These are phyloP conservation scores for Astrothelium subdiscretum DNA, from an alignment of 495 filamentous ascomycete genomes.

Conservation along the genomic window DNA sequence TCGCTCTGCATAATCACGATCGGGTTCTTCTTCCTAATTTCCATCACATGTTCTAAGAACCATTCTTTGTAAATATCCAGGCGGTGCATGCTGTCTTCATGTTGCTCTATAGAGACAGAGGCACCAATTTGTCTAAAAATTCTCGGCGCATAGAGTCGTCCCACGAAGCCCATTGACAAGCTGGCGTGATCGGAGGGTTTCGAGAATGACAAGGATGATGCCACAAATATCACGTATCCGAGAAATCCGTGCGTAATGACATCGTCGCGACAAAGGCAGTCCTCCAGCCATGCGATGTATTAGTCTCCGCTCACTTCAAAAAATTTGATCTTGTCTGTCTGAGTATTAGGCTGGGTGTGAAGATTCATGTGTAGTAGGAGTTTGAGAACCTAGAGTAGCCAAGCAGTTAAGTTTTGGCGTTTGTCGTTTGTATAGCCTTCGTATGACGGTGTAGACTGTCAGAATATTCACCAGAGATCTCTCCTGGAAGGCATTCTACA, in stretches of 20 bases:
- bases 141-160: not conserved
- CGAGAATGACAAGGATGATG: not conserved
- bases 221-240: not conserved
- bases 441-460: too few relatives aligned
- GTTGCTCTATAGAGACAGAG: not conserved
- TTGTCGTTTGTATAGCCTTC: too few relatives aligned
- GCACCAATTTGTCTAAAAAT: not conserved
- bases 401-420: too few relatives aligned
- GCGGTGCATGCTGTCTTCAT: not conserved
- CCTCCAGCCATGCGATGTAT: not conserved
- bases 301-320: not conserved
- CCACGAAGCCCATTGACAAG: not conserved
- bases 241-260: not conserved
- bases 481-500: too few relatives aligned
- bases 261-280: not conserved
- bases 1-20: not conserved
- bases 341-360: not conserved
- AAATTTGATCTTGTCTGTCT: not conserved
- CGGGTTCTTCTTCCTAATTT: not conserved
- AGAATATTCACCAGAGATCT: too few relatives aligned
- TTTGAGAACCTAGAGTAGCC: too few relatives aligned
- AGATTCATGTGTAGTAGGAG: too few relatives aligned
- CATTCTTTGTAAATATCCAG: not conserved
- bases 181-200: not conserved
- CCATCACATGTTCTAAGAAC: not conserved